Conservation (phyloP, 495 filamentous ascomycete genomes). For the Neurospora sp. region DNA sequence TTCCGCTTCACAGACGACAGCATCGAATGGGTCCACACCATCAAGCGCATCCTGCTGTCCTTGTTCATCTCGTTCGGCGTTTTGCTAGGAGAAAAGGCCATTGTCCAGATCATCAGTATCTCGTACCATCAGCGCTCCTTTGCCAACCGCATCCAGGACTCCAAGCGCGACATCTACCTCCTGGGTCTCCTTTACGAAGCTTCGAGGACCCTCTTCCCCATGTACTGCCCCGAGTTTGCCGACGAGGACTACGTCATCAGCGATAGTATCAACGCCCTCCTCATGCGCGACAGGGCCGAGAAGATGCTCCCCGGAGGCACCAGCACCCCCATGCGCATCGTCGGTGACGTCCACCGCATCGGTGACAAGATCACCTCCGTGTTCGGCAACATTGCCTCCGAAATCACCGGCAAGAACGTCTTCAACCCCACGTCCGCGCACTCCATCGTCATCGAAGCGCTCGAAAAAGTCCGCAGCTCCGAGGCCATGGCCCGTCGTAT, state of each 20-base stretch:
- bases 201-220: conserved; percentile 75
- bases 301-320: conserved; percentile 42
- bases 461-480: conserved; percentile 71
- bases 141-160: conserved; percentile 73
- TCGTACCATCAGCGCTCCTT: conserved; percentile 94
- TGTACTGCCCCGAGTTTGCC: conserved; percentile 80
- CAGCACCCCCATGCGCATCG: conserved; percentile 64
- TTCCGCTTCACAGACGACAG: conserved; percentile 40
- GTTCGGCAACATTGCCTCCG: conserved; percentile 88
- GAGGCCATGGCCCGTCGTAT: conserved; percentile 85
- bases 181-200: conserved; percentile 82
- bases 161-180: conserved; percentile 73
- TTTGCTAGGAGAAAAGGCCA: conserved; percentile 66
- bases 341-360: conserved; percentile 68
- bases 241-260: conserved; percentile 89
- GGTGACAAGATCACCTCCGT: conserved; percentile 86
- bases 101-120: conserved; percentile 89
- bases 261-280: conserved; percentile 54
- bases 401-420: conserved; percentile 88
- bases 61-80: conserved; percentile 68
- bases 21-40: conserved; percentile 32
- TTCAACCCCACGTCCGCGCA: conserved; percentile 86
- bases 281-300: conserved; percentile 36
- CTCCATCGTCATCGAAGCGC: conserved; percentile 76
- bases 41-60: conserved; percentile 67